Evolutionary conservation across 2,329 filamentous ascomycete species (phyloP), one percentile per base, ranked within the genome.

Genomic region (Paraphoma sp.): DNA sequence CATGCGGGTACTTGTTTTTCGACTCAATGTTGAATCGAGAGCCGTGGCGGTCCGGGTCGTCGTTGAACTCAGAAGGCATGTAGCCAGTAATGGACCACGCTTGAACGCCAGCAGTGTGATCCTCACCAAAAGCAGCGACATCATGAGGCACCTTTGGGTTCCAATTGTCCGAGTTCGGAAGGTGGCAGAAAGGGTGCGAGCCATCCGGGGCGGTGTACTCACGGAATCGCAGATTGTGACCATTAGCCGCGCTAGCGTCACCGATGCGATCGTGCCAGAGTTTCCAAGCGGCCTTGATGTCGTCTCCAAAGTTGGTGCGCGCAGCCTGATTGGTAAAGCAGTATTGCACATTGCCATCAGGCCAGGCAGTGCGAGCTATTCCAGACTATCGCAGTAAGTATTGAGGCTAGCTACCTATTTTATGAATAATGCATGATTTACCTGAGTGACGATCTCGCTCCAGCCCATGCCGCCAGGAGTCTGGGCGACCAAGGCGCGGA

Each of bases 241-340:
- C 52, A 23, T 40, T 50, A 16, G 17, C 23, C 10, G 36, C 28
- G 4, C 51, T 36, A 8, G 45, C 45, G 8, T 49, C 28, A 4
- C 51, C 38, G 3, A 54, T 48, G n/a, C 36, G 49, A 23, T 54
- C 46, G 1, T 30, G 17, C 52, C 52, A 54, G 6, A 54, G 46
- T 33, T 54, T 54, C 45, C 45, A 49, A 7, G 52, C 52, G 16
- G 45, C 52, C 12, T 50, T 31, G 14, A 50, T 50, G 4, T 49
- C 46, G n/a, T 50, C 14, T 12, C 14, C n/a, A 29, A 54, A 50
- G 29, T 54, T 18, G 16, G 12, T 33, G 2, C 46, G 38, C 16
- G 40, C 30, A 8, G 41, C 14, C 6, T 43, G 29, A 12, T 54
- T 46, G 18, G 30, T 46, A 9, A 31, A 54, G 44, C 52, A 54